Percentiles rank a stretch among this genome's conserved stretches.
These are phyloP conservation scores for Mrakia blollopis DNA, from an alignment of 768 basidiomycete species.

Conservation along the genomic window DNA sequence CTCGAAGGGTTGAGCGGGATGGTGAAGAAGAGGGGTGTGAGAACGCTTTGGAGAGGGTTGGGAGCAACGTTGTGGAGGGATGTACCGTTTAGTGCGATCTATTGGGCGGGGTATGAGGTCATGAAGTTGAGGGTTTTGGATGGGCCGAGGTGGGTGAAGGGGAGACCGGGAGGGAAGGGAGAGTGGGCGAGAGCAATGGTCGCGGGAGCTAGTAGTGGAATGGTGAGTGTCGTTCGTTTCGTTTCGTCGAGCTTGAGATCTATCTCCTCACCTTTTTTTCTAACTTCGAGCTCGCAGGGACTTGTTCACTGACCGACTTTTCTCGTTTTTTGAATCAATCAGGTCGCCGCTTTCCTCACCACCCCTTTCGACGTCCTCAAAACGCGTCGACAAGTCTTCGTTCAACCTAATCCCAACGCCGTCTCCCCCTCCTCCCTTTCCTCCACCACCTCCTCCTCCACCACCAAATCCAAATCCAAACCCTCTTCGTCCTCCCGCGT, in stretches of 20 bases:
- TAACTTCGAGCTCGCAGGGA: background rate
- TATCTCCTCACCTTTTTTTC: background rate
- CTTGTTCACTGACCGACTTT: too few species aligned
- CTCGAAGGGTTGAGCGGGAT: slow-evolving; percentile 53
- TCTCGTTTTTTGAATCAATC: background rate
- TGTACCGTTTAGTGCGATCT: slow-evolving; percentile 93
- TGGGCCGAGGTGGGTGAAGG: slow-evolving; percentile 31
- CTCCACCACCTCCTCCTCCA: background rate
- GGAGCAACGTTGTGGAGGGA: slow-evolving; percentile 93
- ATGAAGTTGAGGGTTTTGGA: slow-evolving; percentile 52
- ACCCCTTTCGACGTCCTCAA: slow-evolving; percentile 97
- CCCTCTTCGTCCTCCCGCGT: slow-evolving; percentile 1
- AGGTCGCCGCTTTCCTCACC: slow-evolving; percentile 71
- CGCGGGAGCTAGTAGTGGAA: slow-evolving; percentile 87
- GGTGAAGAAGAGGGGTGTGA: slow-evolving; percentile 60
- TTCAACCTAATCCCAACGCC: slow-evolving; percentile 24
- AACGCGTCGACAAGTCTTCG: slow-evolving; percentile 75
- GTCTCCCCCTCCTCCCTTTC: background rate
- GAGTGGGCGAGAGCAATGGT: slow-evolving; percentile 40
- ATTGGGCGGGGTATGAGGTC: slow-evolving; percentile 92
- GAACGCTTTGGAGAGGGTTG: slow-evolving; percentile 81
- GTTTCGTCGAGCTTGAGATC: too few species aligned
- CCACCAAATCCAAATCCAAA: background rate
- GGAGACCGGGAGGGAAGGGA: slow-evolving; percentile 12
- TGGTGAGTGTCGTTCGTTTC: slow-evolving; percentile 38